These are phyloP conservation scores for Ophiostoma montium DNA, from an alignment of 2,329 filamentous ascomycete species.

Conservation along the genomic window DNA sequence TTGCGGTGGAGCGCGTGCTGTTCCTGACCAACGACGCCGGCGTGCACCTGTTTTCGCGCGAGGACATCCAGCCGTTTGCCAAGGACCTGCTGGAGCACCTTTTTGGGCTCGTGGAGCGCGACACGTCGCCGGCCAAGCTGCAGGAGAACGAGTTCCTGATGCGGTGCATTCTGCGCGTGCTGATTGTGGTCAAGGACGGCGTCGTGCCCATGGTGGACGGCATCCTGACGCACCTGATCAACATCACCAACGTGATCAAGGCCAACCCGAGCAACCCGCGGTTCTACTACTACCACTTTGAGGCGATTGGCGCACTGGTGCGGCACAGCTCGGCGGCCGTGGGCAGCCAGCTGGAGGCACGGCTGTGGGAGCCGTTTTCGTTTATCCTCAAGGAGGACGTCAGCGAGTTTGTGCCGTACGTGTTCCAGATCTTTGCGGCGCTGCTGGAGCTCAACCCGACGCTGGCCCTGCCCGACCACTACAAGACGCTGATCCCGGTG, in stretches of 20 bases:
- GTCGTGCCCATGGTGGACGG: conserved; percentile 59
- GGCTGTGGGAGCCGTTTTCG: conserved; percentile 73
- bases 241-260: conserved; percentile 83
- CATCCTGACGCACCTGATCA: conserved; percentile 71
- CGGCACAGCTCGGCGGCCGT: conserved; percentile 52
- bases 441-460: conserved; percentile 76
- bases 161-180: conserved; percentile 94
- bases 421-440: conserved; percentile 89
- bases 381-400: conserved; percentile 69
- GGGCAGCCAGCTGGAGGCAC: conserved; percentile 61
- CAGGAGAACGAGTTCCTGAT: conserved; percentile 99
- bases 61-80: conserved; percentile 65
- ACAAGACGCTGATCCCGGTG: conserved; percentile 62
- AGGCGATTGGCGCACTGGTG: conserved; percentile 81
- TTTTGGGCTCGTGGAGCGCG: conserved; percentile 80
- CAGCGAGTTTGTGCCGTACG: conserved; percentile 83
- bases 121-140: conserved; percentile 74
- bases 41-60: conserved; percentile 64
- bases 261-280: conserved; percentile 92
- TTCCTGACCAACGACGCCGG: conserved; percentile 66
- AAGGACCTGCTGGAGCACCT: conserved; percentile 81
- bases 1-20: conserved; percentile 86
- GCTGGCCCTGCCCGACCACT: conserved; percentile 65
- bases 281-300: conserved; percentile 98
- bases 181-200: conserved; percentile 83